phyloP scores from a whole-genome alignment of 208 protist species.

The Leishmania mexicana region DNA sequence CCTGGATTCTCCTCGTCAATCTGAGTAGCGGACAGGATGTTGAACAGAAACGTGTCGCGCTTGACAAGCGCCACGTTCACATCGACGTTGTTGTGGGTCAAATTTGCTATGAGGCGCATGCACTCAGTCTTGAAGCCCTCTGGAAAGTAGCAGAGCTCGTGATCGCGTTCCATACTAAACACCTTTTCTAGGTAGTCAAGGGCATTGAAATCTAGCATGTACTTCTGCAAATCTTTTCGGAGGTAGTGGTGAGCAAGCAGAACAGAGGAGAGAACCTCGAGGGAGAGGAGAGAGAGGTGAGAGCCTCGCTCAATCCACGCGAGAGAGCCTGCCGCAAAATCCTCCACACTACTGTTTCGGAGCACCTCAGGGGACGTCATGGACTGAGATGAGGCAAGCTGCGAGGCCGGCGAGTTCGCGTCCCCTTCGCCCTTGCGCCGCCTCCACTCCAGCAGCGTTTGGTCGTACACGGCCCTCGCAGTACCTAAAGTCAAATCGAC shows the following conservation, averaged over 20 bases:
- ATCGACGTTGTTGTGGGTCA: constrained; percentile 54
- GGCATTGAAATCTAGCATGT: constrained; percentile 55
- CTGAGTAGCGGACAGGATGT: constrained; percentile 68
- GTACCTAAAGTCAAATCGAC: constrained; percentile 59
- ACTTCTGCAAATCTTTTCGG: constrained; percentile 52
- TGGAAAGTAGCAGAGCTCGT: constrained; percentile 77
- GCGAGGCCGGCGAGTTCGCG: constrained; percentile 11
- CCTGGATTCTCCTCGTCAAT: constrained; percentile 91
- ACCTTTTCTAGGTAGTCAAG: constrained; percentile 63
- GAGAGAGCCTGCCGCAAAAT: constrained; percentile 73
- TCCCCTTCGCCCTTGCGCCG: constrained; percentile 29
- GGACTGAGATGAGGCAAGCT: constrained; percentile 19
- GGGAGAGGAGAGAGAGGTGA: constrained; percentile 49
- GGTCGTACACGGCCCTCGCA: constrained; percentile 45
- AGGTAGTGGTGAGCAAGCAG: constrained; percentile 49
- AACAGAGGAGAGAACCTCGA: constrained; percentile 67
- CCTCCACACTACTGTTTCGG: constrained; percentile 78
- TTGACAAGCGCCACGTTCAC: constrained; percentile 38
- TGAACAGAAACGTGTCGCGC: constrained; percentile 48
- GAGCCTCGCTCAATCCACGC: constrained; percentile 78
- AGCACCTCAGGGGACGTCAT: constrained; percentile 39
- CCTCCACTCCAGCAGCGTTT: constrained; percentile 32
- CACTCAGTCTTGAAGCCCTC: constrained; percentile 80
- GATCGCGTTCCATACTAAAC: constrained; percentile 64
- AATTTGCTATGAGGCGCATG: constrained; percentile 77